Conservation (phyloP, 768 basidiomycete genomes). For the Mycena olivaceomarginata region DNA sequence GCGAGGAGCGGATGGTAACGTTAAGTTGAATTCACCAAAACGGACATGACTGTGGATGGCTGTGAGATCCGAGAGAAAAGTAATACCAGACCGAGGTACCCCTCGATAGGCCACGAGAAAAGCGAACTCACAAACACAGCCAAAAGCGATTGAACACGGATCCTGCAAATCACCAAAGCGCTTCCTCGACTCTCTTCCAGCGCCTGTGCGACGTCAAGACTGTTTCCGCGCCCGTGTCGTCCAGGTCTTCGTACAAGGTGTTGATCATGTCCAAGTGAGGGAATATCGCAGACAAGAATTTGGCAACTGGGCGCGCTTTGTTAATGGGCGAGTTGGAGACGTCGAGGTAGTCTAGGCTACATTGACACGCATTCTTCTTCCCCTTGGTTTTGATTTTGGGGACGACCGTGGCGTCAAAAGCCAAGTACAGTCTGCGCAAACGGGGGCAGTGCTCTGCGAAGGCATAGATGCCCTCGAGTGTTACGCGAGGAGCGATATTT, state of each 20-base stretch:
- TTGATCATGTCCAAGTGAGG: neutral
- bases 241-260: neutral
- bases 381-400: neutral
- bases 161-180: neutral
- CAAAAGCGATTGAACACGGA: too few relatives aligned
- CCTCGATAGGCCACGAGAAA: too few relatives aligned
- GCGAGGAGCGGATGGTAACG: too few relatives aligned
- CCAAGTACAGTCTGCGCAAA: neutral
- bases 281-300: constrained; percentile 20
- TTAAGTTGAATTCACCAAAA: too few relatives aligned
- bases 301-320: neutral
- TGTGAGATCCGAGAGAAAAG: too few relatives aligned
- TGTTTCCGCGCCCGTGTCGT: neutral
- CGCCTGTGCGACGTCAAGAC: neutral
- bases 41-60: too few relatives aligned
- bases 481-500: neutral
- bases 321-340: constrained; percentile 15
- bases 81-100: too few relatives aligned
- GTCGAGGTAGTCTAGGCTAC: neutral
- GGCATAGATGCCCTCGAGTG: constrained; percentile 12
- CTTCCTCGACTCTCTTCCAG: constrained; percentile 13
- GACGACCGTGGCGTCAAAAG: constrained; percentile 17
- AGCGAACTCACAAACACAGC: too few relatives aligned
- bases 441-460: constrained; percentile 12
- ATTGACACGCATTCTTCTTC: neutral